Evolutionary conservation across 2,329 filamentous ascomycete species (phyloP), one percentile per base, ranked within the genome.

Genomic region (Stachybotrys chartarum): DNA sequence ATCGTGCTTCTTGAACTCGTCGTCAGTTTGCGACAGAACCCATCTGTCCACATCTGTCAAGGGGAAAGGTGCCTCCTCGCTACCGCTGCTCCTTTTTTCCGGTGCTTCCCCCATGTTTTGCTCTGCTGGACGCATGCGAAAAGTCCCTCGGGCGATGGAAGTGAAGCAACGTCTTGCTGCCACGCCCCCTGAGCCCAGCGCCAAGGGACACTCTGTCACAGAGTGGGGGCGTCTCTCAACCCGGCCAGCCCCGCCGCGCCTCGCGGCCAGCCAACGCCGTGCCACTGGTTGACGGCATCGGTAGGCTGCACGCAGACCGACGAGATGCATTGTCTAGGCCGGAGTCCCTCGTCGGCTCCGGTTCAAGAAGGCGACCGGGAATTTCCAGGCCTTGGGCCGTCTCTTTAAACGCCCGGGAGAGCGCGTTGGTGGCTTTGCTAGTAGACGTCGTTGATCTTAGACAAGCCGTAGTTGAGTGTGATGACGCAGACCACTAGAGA

Each of bases 1-100:
- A 51, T 82, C 78, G 70, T 92, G 84, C 49, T 79, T 78, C 58
- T 78, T 74, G 69, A 88, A 96, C 51, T 88, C 79, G 18, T 85
- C 80, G 65, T 97, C 91, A 1, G 82, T 83, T 60, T 80, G 76
- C 32, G 81, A 81, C 16, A 86, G 70, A 42, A 85, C 74, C 77
- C 75, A 80, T 66, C 71, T 79, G 66, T 86, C 83, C 46, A 76
- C 70, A 3, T 81, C 81, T 0, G 81, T 85, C 58, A 86, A 68
- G n/a, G 80, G 79, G 58, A 86, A 86, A 1, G 82, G 78, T 7
- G 75, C 58, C 45, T 82, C 75, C 35, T 42, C 35, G 35, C 35
- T 14, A 32, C 14, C 35, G n/a, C 18, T 42, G n/a, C 12, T n/a
- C n/a, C 44, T 44, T 7, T 17, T 10, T 52, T 72, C 72, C 3